phyloP scores from a whole-genome alignment of 768 basidiomycete genomes.

The Hortiboletus campestris region DNA sequence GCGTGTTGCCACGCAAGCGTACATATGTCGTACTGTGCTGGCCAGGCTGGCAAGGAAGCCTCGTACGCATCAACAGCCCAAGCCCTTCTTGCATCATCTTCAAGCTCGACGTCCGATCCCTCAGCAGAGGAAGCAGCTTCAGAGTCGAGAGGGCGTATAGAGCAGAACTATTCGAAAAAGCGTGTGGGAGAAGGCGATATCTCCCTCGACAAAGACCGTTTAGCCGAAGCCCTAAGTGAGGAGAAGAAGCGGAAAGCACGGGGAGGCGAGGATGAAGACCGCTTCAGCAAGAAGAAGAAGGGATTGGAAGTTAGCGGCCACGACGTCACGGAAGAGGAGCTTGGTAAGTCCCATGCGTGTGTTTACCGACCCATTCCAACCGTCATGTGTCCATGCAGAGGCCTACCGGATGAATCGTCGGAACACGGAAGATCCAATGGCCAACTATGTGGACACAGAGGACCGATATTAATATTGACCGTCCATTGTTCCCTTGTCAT shows the following conservation, averaged over 20 bases:
- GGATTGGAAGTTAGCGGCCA: conserved; percentile 50
- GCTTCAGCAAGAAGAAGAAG: conserved; percentile 60
- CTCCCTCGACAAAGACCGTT: conserved; percentile 65
- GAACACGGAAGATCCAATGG: conserved; percentile 86
- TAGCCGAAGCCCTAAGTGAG: conserved; percentile 69
- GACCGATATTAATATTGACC: conserved; percentile 15
- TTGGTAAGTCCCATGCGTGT: conserved; percentile 49
- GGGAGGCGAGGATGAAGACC: conserved; percentile 53
- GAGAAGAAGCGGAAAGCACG: conserved; percentile 76
- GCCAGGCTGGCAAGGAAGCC: conserved; percentile 79
- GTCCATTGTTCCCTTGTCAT: background rate
- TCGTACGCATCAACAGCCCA: conserved; percentile 72
- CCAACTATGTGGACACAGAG: conserved; percentile 76
- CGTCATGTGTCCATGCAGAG: conserved; percentile 49
- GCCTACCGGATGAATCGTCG: conserved; percentile 81
- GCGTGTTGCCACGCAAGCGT: conserved; percentile 89
- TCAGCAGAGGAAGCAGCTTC: conserved; percentile 32
- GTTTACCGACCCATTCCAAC: conserved; percentile 8
- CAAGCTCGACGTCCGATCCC: conserved; percentile 27
- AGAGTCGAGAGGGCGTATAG: conserved; percentile 41
- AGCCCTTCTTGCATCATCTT: conserved; percentile 52
- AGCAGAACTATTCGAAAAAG: conserved; percentile 76
- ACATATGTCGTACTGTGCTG: conserved; percentile 90
- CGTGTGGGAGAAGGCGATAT: conserved; percentile 80
- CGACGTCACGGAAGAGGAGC: conserved; percentile 88